Conservation (phyloP, 305 asterid species). For the Andrographis paniculata region DNA sequence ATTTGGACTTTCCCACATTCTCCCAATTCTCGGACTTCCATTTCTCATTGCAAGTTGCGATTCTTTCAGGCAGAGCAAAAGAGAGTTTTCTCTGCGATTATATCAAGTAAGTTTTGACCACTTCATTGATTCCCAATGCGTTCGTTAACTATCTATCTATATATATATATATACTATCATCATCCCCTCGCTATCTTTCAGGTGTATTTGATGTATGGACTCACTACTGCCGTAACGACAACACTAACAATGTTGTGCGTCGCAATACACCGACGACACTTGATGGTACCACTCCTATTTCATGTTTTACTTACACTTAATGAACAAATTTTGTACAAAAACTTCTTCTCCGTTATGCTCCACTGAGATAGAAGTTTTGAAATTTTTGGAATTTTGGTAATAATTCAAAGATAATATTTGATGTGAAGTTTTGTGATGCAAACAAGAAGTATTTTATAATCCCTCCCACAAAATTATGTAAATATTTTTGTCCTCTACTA, state of each 20-base stretch:
- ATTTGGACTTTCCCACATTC: constrained; percentile 77
- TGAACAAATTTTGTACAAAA: constrained; percentile 1
- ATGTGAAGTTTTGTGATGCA: no score
- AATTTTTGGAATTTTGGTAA: no score
- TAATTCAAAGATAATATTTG: no score
- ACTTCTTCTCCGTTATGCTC: no score
- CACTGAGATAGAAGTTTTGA: no score
- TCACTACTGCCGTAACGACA: constrained; percentile 44
- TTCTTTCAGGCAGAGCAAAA: constrained; percentile 31
- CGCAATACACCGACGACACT: constrained; percentile 79
- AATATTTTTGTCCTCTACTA: no score
- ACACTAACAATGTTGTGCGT: constrained; percentile 78
- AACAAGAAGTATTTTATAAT: no score
- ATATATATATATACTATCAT: no score
- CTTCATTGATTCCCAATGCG: neutral
- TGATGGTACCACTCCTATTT: constrained; percentile 52
- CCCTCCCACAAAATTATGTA: no score
- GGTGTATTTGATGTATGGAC: constrained; percentile 79
- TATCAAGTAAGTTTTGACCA: constrained; percentile 42
- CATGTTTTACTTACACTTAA: neutral
- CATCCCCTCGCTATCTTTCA: no score
- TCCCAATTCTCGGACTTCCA: constrained; percentile 85
- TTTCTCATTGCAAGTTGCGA: constrained; percentile 41
- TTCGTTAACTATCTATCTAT: constrained; percentile 4
- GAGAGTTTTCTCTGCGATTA: constrained; percentile 34